Evolutionary conservation across 2,329 filamentous ascomycete species (phyloP).

Genomic region (Stenocarpella maydis): DNA sequence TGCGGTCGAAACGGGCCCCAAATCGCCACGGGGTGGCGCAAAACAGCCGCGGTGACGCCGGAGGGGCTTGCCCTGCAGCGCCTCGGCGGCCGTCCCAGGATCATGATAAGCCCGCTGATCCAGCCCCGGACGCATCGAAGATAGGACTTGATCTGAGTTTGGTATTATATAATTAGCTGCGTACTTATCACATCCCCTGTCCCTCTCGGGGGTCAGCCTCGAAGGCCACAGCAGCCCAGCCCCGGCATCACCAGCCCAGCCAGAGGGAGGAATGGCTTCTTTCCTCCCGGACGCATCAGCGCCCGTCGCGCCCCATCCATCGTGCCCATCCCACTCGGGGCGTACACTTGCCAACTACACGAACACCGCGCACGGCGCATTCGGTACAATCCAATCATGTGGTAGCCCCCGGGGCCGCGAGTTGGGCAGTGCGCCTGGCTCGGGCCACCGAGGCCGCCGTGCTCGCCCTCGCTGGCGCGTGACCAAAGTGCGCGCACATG

Average conservation of each 20-base stretch:
- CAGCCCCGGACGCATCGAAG: background rate
- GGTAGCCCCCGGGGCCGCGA: background rate
- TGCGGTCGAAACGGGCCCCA: conserved; percentile 11
- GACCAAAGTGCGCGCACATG: background rate
- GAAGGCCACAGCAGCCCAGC: background rate
- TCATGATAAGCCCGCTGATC: conserved; percentile 1
- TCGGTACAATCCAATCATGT: too few relatives aligned
- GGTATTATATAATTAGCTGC: conserved; percentile 5
- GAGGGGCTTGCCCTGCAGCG: conserved; percentile 1
- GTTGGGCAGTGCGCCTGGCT: background rate
- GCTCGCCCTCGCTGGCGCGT: background rate
- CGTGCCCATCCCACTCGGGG: background rate
- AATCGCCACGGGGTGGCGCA: conserved; percentile 7
- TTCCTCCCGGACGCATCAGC: background rate
- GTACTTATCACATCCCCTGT: background rate
- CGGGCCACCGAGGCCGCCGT: background rate
- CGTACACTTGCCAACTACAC: background rate
- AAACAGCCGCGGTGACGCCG: conserved; percentile 18
- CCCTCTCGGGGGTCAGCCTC: background rate
- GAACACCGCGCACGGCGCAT: background rate
- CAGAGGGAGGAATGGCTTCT: background rate
- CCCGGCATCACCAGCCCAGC: background rate
- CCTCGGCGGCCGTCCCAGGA: background rate
- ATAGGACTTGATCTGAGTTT: background rate
- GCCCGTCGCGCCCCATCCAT: background rate